Base-by-base conservation (phyloP, 129 eudicot species). In the Scalesia atractyloides region DNA sequence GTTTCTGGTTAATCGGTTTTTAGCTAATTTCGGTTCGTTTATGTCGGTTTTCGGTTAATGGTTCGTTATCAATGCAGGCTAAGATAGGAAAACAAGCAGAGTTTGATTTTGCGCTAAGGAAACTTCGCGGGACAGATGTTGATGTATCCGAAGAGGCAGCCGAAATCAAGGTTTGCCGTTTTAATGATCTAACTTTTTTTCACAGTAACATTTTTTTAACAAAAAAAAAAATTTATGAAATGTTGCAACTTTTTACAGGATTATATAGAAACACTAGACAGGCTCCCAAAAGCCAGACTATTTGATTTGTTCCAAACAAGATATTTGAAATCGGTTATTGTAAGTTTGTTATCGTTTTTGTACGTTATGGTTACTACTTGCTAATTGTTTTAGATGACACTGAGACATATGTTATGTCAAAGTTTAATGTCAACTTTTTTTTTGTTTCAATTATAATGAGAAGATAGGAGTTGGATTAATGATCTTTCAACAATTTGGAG, bases 401-500 rank as follows among this genome's bases (percentile, higher is more conserved):
- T 10, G 5, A 33, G 60, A 50, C n/a, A 58, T 50, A 48, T 34
- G 37, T 17, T 15, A 66, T 62, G 44, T 10, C 48, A 44, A 66
- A 10, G 22, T 67, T 51, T 18, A 56, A 67, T 54, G 75, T 11
- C 73, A 50, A 16, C 15, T 13, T 20, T 67, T 22, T 12, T 37
- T 66, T 10, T 44, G 26, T 51, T 2, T 30, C 33, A 66, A 12
- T 75, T 76, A 16, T 44, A 66, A 76, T 68, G 74, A 68, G 73
- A 76, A 91, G 97, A 84, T 91, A 81, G 97, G 89, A 73, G 93
- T 88, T 13, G 97, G 97, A 72, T 60, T 91, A 74, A 91, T 91
- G 97, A 66, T 82, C 14, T 88, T 86, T 78, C 97, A 91, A 77
- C 97, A 91, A 82, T 74, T 88, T 59, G 92, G 87, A 82, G 97